phyloP scores from a whole-genome alignment of 306 rosid genomes.

The Fragaria nilgerrensis region DNA sequence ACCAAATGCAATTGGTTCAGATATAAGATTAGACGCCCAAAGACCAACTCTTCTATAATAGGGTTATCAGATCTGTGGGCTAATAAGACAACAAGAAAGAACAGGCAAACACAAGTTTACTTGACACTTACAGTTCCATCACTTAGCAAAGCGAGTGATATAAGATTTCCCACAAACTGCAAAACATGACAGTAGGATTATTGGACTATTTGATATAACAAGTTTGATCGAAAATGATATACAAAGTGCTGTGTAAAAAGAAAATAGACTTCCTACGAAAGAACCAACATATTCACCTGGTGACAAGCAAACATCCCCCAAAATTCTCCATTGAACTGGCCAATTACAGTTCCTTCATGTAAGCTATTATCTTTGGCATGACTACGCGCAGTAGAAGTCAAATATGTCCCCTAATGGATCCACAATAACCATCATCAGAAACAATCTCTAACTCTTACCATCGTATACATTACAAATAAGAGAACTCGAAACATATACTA shows the following conservation, averaged over 20 bases:
- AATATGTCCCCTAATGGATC: conserved; percentile 77
- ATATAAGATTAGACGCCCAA: neutral
- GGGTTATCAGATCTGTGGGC: neutral
- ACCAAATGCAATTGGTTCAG: neutral
- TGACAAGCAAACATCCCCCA: conserved; percentile 79
- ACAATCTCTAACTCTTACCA: conserved; percentile 4
- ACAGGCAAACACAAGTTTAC: conserved; percentile 23
- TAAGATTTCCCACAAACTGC: conserved; percentile 91
- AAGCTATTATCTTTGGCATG: conserved; percentile 60
- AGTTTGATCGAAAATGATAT: neutral
- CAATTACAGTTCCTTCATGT: conserved; percentile 83
- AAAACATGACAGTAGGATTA: conserved; percentile 9
- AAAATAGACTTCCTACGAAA: neutral
- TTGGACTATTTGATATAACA: conserved; percentile 3
- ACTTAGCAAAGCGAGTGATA: conserved; percentile 65
- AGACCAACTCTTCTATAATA: neutral
- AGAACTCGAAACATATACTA: conserved; percentile 20
- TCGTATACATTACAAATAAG: neutral
- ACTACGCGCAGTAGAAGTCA: conserved; percentile 76
- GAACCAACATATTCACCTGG: conserved; percentile 54
- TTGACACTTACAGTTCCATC: conserved; percentile 54
- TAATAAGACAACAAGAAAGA: neutral
- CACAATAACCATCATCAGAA: conserved; percentile 23
- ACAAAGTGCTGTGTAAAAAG: conserved; percentile 6
- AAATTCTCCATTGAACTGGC: conserved; percentile 90